Base-by-base conservation (phyloP, 352 stramenopile genomes). In the Phytophthora pini region DNA sequence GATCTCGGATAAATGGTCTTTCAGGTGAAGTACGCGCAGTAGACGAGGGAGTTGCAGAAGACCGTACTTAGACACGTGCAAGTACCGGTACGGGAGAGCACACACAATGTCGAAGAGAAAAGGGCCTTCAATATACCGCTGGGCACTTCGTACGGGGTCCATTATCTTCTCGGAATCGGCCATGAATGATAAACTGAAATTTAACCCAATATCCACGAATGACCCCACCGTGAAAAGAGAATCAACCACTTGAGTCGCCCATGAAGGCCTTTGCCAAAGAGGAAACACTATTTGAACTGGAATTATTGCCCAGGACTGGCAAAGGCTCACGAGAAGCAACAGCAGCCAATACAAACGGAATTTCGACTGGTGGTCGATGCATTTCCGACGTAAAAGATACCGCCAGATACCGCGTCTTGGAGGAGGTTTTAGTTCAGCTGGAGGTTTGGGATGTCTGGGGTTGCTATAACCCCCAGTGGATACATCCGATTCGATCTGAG, bases 131-230 rank as follows among this genome's bases (percentile, higher is more conserved):
- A 89, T 11, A 52, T 91, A 91, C 26, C 64, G 63, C 4, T 44
- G 12, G 0, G 79, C 72, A 38, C 74, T 88, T 45, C 66, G 59
- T 5, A 51, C 57, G 1, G 82, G 61, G 11, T 88, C 67, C 34
- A 77, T 63, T 27, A 89, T 89, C 34, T 82, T 89, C 38, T 92
- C 82, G 0, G 77, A 67, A 36, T 89, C 64, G 7, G 65, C 44
- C 4, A 63, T 72, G 58, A 82, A 91, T 5, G 80, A 84, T 0
- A 89, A 60, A 9, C 80, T 86, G 27, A 88, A 76, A 51, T 89
- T 91, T 3, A 88, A 24, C 17, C 86, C 65, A 5, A 91, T 82
- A 50, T 89, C 80, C 9, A 68, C 56, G 8, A 65, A 64, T 4
- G 90, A 44, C 1, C 71, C 41, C 10, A 74, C 4, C 39, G 77